Conservation (phyloP, 1,284 basidiomycete genomes). For the Xerocomus minutiporus region DNA sequence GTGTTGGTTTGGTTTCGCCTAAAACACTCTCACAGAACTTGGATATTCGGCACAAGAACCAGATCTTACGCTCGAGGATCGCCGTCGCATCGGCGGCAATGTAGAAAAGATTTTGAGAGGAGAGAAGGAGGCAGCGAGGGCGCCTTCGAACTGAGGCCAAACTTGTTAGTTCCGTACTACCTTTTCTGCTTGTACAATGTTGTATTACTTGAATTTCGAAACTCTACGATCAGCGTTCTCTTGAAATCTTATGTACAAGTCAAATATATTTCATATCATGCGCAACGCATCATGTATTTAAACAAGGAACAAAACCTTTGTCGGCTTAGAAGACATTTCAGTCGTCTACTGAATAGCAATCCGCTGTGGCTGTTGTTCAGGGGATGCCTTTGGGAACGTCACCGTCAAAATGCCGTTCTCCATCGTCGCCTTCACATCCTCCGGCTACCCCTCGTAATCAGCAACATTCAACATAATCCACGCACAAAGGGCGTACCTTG, state of each 20-base stretch:
- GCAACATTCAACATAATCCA: not conserved
- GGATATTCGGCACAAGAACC: constrained; percentile 49
- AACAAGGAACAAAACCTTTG: too few relatives aligned
- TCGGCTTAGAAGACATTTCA: not conserved
- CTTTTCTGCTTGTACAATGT: not conserved
- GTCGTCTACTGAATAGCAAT: constrained; percentile 5
- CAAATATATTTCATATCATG: too few relatives aligned
- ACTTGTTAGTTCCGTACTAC: not conserved
- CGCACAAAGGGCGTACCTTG: not conserved
- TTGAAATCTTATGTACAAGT: too few relatives aligned
- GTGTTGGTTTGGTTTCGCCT: not conserved
- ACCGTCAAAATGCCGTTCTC: constrained; percentile 8
- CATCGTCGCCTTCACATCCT: constrained; percentile 10
- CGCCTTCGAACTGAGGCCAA: constrained; percentile 32
- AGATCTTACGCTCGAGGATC: constrained; percentile 41
- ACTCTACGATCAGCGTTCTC: too few relatives aligned
- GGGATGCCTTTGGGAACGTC: not conserved
- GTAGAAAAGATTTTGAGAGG: constrained; percentile 46
- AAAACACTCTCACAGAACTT: constrained; percentile 36
- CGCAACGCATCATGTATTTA: too few relatives aligned
- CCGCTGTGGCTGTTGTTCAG: constrained; percentile 1
- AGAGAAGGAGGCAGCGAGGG: constrained; percentile 53
- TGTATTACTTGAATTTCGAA: not conserved
- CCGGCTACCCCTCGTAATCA: constrained; percentile 6
- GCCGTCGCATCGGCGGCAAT: constrained; percentile 43